Base-by-base conservation (phyloP, 2,329 filamentous ascomycete species). In the Clonostachys byssicola region DNA sequence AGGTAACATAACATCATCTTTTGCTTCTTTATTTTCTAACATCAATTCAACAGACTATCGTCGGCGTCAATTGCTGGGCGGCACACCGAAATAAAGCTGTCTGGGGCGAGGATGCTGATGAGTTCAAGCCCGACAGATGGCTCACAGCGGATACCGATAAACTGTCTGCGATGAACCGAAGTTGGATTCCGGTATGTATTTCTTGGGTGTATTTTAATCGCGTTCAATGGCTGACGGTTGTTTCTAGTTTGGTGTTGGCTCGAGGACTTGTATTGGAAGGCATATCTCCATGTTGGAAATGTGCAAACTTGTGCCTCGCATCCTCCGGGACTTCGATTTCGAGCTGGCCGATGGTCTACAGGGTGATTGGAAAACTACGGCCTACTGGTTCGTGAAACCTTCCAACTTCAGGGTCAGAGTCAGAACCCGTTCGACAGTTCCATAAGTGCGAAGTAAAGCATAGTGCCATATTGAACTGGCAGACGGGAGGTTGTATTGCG, bases 21-120 rank as follows among this genome's bases (percentile, higher is more conserved):
- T 23, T 39, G 5, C 12, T 14, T 14, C 33, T 36, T 30, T 2
- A 3, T 10, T 30, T 30, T 30, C 23, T 30, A 9, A 30, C 23
- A 30, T 30, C 8, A 30, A 30, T 9, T 10, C 23, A 8, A 30
- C 23, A 30, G 23, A 30, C 23, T 9, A 30, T 30, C 50, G 67
- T 81, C 38, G 81, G 81, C 46, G 74, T 74, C 3, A 78, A 77
- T 67, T 75, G 78, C 3, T 68, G 62, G 50, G 62, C 68, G 12
- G 47, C 66, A 2, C 58, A 60, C 4, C 54, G 58, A 6, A 67
- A 75, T 47, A 59, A 57, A 30, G 55, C 50, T 0, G 53, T 71
- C 1, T 77, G 72, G 49, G 74, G 72, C 2, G 53, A 62, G 0
- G 71, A 77, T 48, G 63, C 66, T 0, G 63, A 71, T 33, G 40